Evolutionary conservation across 2,329 filamentous ascomycete genomes (phyloP), one percentile per base, ranked within the genome.

Genomic region (Alternaria ventricosa): DNA sequence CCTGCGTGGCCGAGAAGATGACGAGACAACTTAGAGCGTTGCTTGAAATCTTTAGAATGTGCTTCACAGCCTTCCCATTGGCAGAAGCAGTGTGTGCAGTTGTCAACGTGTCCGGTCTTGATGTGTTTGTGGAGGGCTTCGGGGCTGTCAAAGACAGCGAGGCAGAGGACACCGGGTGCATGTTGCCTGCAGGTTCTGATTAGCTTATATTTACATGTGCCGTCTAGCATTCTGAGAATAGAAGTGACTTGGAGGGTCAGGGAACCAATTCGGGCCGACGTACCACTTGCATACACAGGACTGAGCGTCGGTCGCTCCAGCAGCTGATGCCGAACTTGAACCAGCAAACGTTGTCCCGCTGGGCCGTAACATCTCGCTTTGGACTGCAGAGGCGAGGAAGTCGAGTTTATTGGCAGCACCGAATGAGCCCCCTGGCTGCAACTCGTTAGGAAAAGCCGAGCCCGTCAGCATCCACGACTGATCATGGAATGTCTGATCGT

Each of bases 1-100:
- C 78, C 77, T 9, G 77, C 76, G 55, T 81, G 79, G 3, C 73
- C 76, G 18, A 79, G 76, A 25, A 80, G 69, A 59, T 81, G 79
- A 11, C 79, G 74, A 23, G 71, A 76, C 4, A 81, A 71, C 65
- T 81, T 81, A 6, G 76, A 78, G 18, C 78, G 76, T 61, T 81
- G 79, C 61, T 80, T 80, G 66, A 80, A 80, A 61, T 81, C 78
- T 60, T 79, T 80, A 9, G 69, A 61, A 0, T 65, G 69, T 5
- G 72, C 70, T 33, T 79, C 75, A 51, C 79, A 81, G 13, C 65
- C 67, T 57, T 76, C 72, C 79, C 79, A 81, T 56, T 76, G 77
- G 53, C 78, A 80, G 66, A 75, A 69, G 62, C 75, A 79, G 30
- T 69, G 68, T 2, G 71, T 69, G 60, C 75, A 79, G 57, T 74